A percentile compares a stretch with the other conserved stretches of the same genome.
Evolutionary conservation across 805 yeast genomes (phyloP).

Genomic region (Metschnikowia gruessii): DNA sequence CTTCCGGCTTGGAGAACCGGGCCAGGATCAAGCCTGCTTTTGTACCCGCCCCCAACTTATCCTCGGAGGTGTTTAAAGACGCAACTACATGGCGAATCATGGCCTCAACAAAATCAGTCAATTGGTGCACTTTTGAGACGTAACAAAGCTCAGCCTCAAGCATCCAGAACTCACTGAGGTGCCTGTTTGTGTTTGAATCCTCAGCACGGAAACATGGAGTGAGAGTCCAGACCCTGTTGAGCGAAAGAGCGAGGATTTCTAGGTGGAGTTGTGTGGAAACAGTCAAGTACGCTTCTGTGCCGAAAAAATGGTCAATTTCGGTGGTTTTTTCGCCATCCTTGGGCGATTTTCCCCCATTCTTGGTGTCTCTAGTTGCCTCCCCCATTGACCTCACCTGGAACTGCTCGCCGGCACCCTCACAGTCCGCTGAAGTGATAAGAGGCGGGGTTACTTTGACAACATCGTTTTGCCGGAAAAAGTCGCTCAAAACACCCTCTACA

Average conservation of each 20-base stretch:
- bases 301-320: constrained; percentile 47
- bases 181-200: constrained; percentile 80
- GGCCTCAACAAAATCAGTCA: constrained; percentile 63
- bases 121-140: constrained; percentile 51
- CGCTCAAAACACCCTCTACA: constrained; percentile 51
- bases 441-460: constrained; percentile 85
- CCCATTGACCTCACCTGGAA: constrained; percentile 51
- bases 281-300: constrained; percentile 66
- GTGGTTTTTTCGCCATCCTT: background rate
- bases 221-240: constrained; percentile 81
- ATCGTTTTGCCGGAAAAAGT: constrained; percentile 50
- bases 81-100: constrained; percentile 50
- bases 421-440: constrained; percentile 80
- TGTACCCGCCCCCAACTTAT: constrained; percentile 8
- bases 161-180: constrained; percentile 97
- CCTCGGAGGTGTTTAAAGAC: constrained; percentile 6
- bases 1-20: constrained; percentile 38
- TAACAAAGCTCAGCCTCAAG: constrained; percentile 86
- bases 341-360: background rate
- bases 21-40: constrained; percentile 33
- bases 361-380: constrained; percentile 17
- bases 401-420: constrained; percentile 97
- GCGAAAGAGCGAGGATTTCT: constrained; percentile 72
- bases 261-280: constrained; percentile 92
- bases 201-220: constrained; percentile 96